Conservation (phyloP, 108 stramenopile genomes). For the Skeletonema menzelii region DNA sequence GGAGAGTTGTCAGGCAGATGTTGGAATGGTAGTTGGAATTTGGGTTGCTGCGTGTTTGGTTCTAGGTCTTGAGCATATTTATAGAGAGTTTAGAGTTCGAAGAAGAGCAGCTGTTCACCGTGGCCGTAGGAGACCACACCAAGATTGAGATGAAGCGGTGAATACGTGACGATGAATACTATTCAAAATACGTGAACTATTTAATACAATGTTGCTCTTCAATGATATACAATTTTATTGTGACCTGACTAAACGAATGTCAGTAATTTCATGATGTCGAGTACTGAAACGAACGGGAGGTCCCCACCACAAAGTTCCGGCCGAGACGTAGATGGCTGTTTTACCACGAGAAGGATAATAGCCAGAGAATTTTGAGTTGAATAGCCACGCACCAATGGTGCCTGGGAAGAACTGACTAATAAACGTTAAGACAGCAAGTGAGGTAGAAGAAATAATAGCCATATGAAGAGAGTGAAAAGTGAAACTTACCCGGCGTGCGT, state of each 20-base stretch:
- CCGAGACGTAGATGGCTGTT: not conserved
- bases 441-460: too few species aligned
- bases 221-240: not conserved
- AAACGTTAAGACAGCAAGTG: too few species aligned
- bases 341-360: not conserved
- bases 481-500: not conserved
- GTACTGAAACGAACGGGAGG: not conserved
- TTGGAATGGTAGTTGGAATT: conserved; percentile 48
- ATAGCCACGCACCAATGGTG: not conserved
- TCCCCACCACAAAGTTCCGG: not conserved
- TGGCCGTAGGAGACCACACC: conserved; percentile 50
- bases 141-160: conserved; percentile 37
- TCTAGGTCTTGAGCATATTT: conserved; percentile 41
- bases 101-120: conserved; percentile 36
- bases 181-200: not conserved
- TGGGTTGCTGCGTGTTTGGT: conserved; percentile 39
- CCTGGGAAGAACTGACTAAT: not conserved
- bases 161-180: not conserved
- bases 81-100: conserved; percentile 58
- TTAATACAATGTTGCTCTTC: not conserved
- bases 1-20: conserved; percentile 63
- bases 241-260: not conserved
- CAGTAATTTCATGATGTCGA: not conserved
- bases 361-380: not conserved
- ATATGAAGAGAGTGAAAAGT: too few species aligned